Base-by-base conservation (phyloP, 257 asterid genomes). In the Nicotiana tabacum region DNA sequence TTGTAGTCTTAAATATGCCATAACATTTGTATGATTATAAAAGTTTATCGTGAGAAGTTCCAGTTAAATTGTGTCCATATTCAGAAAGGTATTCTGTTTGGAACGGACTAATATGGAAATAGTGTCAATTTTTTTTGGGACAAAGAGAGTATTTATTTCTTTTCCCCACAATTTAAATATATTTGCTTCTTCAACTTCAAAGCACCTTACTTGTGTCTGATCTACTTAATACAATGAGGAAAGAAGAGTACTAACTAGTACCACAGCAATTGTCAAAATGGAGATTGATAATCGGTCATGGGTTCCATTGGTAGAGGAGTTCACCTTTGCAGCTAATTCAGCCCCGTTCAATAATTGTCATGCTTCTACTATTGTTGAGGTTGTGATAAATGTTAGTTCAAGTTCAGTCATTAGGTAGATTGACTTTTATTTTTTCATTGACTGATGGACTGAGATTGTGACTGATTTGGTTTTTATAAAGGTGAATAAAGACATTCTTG, bases 361-460 rank as follows among this genome's bases (percentile, higher is more conserved):
- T 83, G 98, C 99, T 87, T 96, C 99, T 17, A 94, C 99, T 16
- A 90, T 96, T 78, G 97, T 94, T 6, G 98, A 96, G 98, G 99
- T 96, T 80, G 72, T 80, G 21, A 84, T 69, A 4, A 70, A 15
- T 35, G 35, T 29, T 33, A 51, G 55, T 65, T 10, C 27, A 10
- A 24, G 65, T 4, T 29, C 46, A 24, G 2, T 46, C 27, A 18
- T 51, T 35, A 48, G 51, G 78, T 57, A 46, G n/a, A 27, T 15
- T 69, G 80, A 43, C 60, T 10, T n/a, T 69, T 72, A n/a, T 51
- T 84, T 79, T 65, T 51, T 82, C 64, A 39, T 60, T 35, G 18
- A 27, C 56, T 37, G 24, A 27, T n/a, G 11, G 35, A 12, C 53
- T 72, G 15, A 77, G 61, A 57, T 77, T 37, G 53, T 9, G 21